Percentiles rank a stretch among this genome's conserved stretches.
phyloP scores from a whole-genome alignment of 306 rosid genomes.

The Vigna trinervia region DNA sequence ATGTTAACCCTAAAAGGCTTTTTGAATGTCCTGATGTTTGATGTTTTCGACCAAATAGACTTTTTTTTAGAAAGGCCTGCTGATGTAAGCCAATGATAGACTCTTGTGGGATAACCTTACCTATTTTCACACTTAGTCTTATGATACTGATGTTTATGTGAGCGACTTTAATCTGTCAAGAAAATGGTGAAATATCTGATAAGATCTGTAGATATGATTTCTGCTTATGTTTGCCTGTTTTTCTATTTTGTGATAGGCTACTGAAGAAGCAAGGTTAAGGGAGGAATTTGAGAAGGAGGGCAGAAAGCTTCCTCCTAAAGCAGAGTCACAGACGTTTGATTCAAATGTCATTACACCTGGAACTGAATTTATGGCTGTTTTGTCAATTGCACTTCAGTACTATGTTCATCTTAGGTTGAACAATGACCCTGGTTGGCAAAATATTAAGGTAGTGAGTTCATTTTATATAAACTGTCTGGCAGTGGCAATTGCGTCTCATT shows the following conservation, averaged over 20 bases:
- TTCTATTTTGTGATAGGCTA: conserved; percentile 61
- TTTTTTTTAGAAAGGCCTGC: background rate
- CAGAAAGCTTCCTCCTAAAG: conserved; percentile 93
- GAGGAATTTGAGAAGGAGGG: conserved; percentile 96
- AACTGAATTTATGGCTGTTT: conserved; percentile 94
- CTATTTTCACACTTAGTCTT: background rate
- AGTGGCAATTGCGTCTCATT: conserved; percentile 5
- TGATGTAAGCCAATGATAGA: background rate
- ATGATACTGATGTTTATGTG: background rate
- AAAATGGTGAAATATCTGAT: background rate
- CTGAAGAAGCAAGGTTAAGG: conserved; percentile 88
- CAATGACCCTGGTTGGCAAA: conserved; percentile 97
- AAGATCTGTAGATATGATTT: conserved; percentile 19
- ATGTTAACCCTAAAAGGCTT: background rate
- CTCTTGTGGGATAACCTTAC: background rate
- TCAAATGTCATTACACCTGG: conserved; percentile 98
- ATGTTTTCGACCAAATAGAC: background rate
- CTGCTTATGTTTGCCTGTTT: background rate
- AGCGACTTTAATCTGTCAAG: background rate
- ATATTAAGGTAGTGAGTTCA: conserved; percentile 67
- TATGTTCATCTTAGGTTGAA: conserved; percentile 94
- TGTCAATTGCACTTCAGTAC: conserved; percentile 92
- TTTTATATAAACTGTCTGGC: conserved; percentile 21
- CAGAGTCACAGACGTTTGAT: conserved; percentile 71
- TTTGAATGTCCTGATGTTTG: background rate